Percentiles rank a stretch among this genome's conserved stretches.
Conservation (phyloP, 208 protist genomes). For the Leishmania lainsoni region DNA sequence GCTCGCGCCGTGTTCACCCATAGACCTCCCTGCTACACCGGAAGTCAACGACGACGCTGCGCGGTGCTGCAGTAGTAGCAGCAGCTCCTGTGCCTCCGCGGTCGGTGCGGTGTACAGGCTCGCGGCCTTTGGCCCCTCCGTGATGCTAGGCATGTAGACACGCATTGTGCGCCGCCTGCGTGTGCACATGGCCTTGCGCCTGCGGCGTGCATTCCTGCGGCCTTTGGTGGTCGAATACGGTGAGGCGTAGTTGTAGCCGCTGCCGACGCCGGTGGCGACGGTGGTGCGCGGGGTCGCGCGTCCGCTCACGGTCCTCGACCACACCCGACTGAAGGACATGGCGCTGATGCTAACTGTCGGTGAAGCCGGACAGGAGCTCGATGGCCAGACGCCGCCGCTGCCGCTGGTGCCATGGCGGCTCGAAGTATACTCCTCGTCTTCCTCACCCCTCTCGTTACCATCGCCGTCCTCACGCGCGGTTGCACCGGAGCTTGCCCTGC, state of each 20-base stretch:
- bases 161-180: conserved; percentile 22
- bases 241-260: conserved; percentile 2
- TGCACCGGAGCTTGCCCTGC: background rate
- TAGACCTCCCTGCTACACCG: background rate
- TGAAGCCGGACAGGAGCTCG: conserved; percentile 10
- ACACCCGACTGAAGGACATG: conserved; percentile 18
- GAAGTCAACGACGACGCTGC: background rate
- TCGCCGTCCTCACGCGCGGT: background rate
- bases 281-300: conserved; percentile 23
- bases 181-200: conserved; percentile 17
- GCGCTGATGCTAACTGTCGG: conserved; percentile 25
- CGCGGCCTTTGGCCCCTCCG: conserved; percentile 37
- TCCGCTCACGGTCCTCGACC: conserved; percentile 23
- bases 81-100: conserved; percentile 29
- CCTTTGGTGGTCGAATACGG: background rate
- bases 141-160: conserved; percentile 40
- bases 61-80: conserved; percentile 26
- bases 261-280: background rate
- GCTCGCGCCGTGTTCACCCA: background rate
- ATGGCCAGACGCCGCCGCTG: background rate
- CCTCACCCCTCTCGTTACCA: background rate
- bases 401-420: background rate
- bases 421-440: background rate
- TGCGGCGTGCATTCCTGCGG: conserved; percentile 12
- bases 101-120: conserved; percentile 42